Evolutionary conservation across 78 protist species (phyloP).

Genomic region (Speleostelium caveatum): DNA sequence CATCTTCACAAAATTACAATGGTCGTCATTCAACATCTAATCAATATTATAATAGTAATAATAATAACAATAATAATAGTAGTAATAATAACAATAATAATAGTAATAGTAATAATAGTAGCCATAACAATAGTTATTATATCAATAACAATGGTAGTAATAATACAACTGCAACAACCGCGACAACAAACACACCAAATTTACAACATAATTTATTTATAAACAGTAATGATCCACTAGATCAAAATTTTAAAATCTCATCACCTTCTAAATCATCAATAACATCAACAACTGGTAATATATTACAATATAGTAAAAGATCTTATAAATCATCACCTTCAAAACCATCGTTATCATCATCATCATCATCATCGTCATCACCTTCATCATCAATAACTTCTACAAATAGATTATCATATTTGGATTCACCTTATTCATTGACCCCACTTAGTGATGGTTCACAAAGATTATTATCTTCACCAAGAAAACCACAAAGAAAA

Average conservation of each 20-base stretch:
- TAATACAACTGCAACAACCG: too few relatives aligned
- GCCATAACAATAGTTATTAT: background rate
- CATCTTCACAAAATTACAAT: too few relatives aligned
- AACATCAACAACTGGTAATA: background rate
- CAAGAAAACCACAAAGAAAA: conserved; percentile 62
- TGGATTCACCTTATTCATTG: conserved; percentile 44
- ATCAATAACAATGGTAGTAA: background rate
- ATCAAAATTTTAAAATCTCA: background rate
- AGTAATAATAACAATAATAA: background rate
- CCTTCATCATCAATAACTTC: background rate
- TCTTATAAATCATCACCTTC: background rate
- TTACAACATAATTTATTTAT: too few relatives aligned
- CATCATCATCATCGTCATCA: background rate
- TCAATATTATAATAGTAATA: background rate
- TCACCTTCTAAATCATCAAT: background rate
- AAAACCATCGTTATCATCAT: too few relatives aligned
- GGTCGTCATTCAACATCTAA: too few relatives aligned
- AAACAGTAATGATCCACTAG: too few relatives aligned
- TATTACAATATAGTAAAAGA: background rate
- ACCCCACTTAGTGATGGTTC: conserved; percentile 35
- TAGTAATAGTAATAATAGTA: background rate
- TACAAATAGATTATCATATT: background rate
- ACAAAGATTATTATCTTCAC: conserved; percentile 61
- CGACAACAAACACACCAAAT: too few relatives aligned
- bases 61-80: conserved; percentile 1